Evolutionary conservation across 495 filamentous ascomycete genomes (phyloP), one percentile per base, ranked within the genome.

Genomic region (Friedmanniomyces endolithicus): DNA sequence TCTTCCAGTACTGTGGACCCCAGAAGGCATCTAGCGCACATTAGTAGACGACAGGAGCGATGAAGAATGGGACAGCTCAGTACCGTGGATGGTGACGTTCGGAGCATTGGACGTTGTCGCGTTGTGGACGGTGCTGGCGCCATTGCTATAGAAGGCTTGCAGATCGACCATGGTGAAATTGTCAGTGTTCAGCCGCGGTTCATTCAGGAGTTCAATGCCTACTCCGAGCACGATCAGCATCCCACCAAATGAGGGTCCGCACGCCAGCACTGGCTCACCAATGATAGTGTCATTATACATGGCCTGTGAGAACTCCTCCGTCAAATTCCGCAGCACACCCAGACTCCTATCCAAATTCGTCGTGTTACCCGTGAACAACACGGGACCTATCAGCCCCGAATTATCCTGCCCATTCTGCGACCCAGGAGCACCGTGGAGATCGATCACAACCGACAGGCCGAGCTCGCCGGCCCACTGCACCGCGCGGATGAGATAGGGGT

Each of bases 381-480:
- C 44, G 23, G 41, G 24, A 6, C 52, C 52, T 8, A 55, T 40
- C 11, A 55, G 27, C 8, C 52, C 52, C 6, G 52, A 48, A 20
- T 55, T 40, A 14, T 55, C 41, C 33, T 40, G 31, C 17, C 52
- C 52, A 43, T 70, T 70, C 46, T 70, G 68, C 1, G 54, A 60
- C 0, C 67, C 65, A 0, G 68, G 68, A 4, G 67, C 67, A 14
- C 73, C 73, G 55, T 76, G 73, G 2, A 76, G 69, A 47, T 76
- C 73, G 53, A 76, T 70, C 45, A 70, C 67, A 0, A 75, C 68
- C 52, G 72, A 72, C 20, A 75, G 59, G 7, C 67, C 63, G 8
- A 68, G 60, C 23, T 63, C 54, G 34, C 65, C 60, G 12, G 71
- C 68, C 73, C 73, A 76, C 20, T 63, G 64, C 20, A 76, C 68